Base-by-base conservation (phyloP, 1,284 basidiomycete species). In the Farysia itapuensis region DNA sequence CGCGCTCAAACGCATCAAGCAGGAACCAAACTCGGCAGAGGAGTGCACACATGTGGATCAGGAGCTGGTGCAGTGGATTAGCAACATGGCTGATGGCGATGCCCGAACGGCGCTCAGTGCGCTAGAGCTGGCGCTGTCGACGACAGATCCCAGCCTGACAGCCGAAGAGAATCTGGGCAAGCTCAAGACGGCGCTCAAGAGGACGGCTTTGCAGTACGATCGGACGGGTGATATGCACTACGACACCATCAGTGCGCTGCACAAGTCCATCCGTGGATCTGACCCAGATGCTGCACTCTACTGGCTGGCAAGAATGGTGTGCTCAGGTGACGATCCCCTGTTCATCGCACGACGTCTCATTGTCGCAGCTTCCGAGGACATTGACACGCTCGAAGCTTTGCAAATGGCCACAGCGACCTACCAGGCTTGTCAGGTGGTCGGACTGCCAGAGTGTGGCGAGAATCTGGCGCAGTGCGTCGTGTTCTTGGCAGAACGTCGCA, bases 171-270 rank as follows among this genome's bases (percentile, higher is more conserved):
- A 65, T n/a, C 26, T 63, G 19, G 8, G n/a, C 2, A 33, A 39
- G 3, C 64, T 71, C 20, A 66, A 68, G 30, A 44, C 35, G 19
- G 50, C 61, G 11, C 47, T 71, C 9, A 59, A 63, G 33, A 50
- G 67, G n/a, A 67, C 56, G 18, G 54, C 61, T 1, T 42, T 73
- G 11, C 61, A 63, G 28, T 75, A 75, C 46, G 72, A 75, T 34
- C 67, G 75, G 3, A 66, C 71, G 13, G 75, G 69, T 21, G 76
- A 78, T 30, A 64, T 67, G 47, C 78, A 79, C 45, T 93, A 91
- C 75, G 88, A 93, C 74, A 86, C 90, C 81, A 93, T 94, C 61
- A 87, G 84, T 22, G 90, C 90, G 4, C 52, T 78, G n/a, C 91
- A 94, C 78, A 94, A 94, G 77, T 84, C 84, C 51, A 83, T 94